Conservation (phyloP, 2,329 filamentous ascomycete genomes). For the Periconia sp. region DNA sequence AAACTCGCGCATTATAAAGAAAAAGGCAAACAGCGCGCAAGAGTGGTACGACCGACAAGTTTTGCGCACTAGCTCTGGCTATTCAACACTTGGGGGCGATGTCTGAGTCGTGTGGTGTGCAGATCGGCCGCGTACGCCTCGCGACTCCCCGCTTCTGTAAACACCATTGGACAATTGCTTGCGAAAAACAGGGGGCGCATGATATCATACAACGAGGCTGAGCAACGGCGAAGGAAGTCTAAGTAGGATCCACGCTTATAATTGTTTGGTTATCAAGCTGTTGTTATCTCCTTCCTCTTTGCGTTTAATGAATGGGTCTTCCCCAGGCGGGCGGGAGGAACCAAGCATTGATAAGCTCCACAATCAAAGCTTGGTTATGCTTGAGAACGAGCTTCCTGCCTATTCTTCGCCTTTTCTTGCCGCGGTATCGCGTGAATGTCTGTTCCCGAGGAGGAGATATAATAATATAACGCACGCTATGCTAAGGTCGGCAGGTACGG, state of each 20-base stretch:
- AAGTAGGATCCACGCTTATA: not conserved
- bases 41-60: too few relatives aligned
- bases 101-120: not conserved
- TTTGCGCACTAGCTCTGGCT: too few relatives aligned
- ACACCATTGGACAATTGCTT: not conserved
- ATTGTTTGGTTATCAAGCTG: not conserved
- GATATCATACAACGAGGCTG: not conserved
- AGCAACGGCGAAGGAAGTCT: not conserved
- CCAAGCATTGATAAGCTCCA: conserved; percentile 15
- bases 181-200: not conserved
- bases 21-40: too few relatives aligned
- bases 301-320: conserved; percentile 2
- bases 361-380: conserved; percentile 14
- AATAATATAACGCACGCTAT: not conserved
- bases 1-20: too few relatives aligned
- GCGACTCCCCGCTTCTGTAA: not conserved
- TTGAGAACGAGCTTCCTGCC: not conserved
- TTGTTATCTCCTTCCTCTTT: conserved; percentile 14
- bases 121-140: not conserved
- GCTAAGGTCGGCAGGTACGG: not conserved
- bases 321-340: not conserved
- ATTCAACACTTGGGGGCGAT: too few relatives aligned
- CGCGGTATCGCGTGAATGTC: not conserved
- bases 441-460: not conserved
- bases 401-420: not conserved